These are phyloP conservation scores for Tylopilus sp. DNA, from an alignment of 768 basidiomycete genomes.

Conservation along the genomic window DNA sequence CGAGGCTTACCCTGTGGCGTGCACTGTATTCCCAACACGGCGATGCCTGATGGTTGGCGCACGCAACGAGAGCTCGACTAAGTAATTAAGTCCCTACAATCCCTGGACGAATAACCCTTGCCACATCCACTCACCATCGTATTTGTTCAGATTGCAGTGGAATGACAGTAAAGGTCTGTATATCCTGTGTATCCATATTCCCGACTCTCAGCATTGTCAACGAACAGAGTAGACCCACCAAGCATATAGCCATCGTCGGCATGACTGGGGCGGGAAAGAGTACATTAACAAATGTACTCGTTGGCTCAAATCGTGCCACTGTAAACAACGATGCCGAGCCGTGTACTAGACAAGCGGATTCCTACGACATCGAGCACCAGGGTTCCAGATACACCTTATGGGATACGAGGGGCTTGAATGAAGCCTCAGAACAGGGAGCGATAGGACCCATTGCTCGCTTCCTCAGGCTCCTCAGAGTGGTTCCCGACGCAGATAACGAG, in stretches of 20 bases:
- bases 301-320: background rate
- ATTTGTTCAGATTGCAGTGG: background rate
- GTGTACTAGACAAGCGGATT: background rate
- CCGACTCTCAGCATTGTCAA: background rate
- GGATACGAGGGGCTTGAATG: constrained; percentile 15
- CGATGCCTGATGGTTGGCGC: background rate
- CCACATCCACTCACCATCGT: background rate
- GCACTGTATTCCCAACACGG: constrained; percentile 1
- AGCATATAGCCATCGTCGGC: constrained; percentile 14
- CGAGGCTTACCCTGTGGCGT: background rate
- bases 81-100: background rate
- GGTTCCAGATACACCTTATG: background rate
- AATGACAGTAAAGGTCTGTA: background rate
- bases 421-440: background rate
- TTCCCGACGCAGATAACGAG: constrained; percentile 8
- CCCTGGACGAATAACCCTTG: background rate
- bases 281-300: constrained; percentile 13
- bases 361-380: background rate
- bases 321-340: constrained; percentile 5
- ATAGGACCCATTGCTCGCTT: background rate
- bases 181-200: background rate
- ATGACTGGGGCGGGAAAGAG: background rate
- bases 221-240: constrained; percentile 1
- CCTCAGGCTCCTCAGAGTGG: background rate
- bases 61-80: background rate